Conservation (phyloP, 2,329 filamentous ascomycete species). For the Cladophialophora exuberans region DNA sequence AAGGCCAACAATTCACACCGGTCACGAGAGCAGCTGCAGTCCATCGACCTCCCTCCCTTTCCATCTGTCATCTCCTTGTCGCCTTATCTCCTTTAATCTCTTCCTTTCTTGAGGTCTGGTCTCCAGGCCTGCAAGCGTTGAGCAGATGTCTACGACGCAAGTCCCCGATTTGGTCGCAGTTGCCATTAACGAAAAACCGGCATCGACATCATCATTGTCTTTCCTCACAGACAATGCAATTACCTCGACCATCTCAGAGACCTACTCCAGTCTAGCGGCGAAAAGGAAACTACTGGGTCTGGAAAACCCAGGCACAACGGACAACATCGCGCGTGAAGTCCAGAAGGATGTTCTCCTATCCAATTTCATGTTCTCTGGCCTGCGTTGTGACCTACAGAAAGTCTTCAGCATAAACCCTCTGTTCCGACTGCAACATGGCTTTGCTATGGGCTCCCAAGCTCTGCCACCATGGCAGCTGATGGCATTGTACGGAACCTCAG, state of each 20-base stretch:
- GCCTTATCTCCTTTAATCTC: background rate
- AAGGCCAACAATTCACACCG: constrained; percentile 15
- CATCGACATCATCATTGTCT: constrained; percentile 55
- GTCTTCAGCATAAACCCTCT: constrained; percentile 90
- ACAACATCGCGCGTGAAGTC: constrained; percentile 87
- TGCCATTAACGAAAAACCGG: constrained; percentile 42
- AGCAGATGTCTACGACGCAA: constrained; percentile 5
- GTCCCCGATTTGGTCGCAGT: constrained; percentile 25
- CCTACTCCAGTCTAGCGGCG: constrained; percentile 79
- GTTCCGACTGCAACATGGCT: constrained; percentile 97
- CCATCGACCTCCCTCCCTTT: constrained; percentile 15
- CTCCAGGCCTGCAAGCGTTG: background rate
- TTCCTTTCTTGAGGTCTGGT: background rate
- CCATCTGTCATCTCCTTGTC: background rate
- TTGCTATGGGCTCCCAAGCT: constrained; percentile 86
- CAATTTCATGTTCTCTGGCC: constrained; percentile 94
- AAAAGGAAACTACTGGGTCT: constrained; percentile 86
- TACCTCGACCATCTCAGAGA: constrained; percentile 70
- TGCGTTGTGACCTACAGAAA: constrained; percentile 96
- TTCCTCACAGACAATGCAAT: constrained; percentile 76
- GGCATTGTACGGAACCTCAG: constrained; percentile 88
- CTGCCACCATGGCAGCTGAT: constrained; percentile 95
- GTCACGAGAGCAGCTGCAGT: constrained; percentile 26
- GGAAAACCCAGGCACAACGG: constrained; percentile 88
- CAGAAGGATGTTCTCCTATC: constrained; percentile 94